Conservation (phyloP, 2,329 filamentous ascomycete genomes). For the Orbilia javanica region DNA sequence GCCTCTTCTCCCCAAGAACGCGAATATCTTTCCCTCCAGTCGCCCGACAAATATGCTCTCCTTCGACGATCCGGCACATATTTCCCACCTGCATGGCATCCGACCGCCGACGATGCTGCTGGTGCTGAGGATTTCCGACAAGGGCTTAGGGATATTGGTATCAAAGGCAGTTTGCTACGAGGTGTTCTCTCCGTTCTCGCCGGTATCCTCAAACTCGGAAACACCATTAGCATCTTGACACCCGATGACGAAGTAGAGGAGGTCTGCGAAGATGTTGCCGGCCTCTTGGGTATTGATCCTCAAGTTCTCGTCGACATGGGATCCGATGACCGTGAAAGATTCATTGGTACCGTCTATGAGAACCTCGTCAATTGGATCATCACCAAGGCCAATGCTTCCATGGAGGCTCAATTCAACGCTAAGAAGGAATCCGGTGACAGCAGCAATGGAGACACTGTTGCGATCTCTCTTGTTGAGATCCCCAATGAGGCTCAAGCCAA, state of each 20-base stretch:
- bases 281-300: conserved; percentile 85
- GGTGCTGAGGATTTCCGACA: conserved; percentile 92
- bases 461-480: conserved; percentile 87
- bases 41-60: conserved; percentile 80
- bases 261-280: conserved; percentile 89
- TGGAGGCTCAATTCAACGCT: conserved; percentile 78
- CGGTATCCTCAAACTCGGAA: conserved; percentile 89
- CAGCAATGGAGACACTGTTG: conserved; percentile 84
- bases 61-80: conserved; percentile 88
- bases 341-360: conserved; percentile 91
- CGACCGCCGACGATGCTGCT: conserved; percentile 90
- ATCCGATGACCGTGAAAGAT: conserved; percentile 83
- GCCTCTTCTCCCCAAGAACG: conserved; percentile 88
- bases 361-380: conserved; percentile 96
- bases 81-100: conserved; percentile 85
- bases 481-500: conserved; percentile 84
- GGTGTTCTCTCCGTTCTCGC: conserved; percentile 88
- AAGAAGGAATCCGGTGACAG: conserved; percentile 76
- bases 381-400: conserved; percentile 85
- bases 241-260: conserved; percentile 87
- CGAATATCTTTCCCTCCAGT: conserved; percentile 85
- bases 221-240: conserved; percentile 85
- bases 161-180: conserved; percentile 85
- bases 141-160: conserved; percentile 89
- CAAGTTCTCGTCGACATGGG: conserved; percentile 82